Conservation (phyloP, 148 eudicot genomes). For the Fagopyrum homotropicum region DNA sequence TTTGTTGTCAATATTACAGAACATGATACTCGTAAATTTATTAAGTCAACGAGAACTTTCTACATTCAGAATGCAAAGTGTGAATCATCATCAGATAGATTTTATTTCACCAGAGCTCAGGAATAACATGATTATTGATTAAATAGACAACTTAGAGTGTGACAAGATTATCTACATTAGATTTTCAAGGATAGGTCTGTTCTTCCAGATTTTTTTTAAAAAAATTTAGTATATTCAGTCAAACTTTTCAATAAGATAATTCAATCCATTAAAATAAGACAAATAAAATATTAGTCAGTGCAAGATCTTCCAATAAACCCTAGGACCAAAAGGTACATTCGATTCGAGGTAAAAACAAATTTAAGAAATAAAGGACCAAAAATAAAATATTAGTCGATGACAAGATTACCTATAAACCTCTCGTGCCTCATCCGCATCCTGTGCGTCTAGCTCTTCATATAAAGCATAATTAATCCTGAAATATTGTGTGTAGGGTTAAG, state of each 20-base stretch:
- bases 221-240: background rate
- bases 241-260: background rate
- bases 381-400: too few relatives aligned
- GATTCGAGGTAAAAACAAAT: too few relatives aligned
- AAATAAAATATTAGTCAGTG: background rate
- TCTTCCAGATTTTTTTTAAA: too few relatives aligned
- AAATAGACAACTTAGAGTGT: background rate
- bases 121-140: background rate
- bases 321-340: background rate
- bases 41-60: background rate
- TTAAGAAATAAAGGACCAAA: too few relatives aligned
- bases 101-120: background rate
- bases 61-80: background rate
- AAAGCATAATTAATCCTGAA: conserved; percentile 81
- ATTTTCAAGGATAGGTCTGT: too few relatives aligned
- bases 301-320: background rate
- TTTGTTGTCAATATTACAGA: background rate
- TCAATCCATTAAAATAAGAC: background rate
- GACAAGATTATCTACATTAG: too few relatives aligned
- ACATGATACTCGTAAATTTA: background rate
- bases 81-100: background rate
- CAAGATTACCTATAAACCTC: conserved; percentile 27
- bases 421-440: conserved; percentile 58
- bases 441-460: conserved; percentile 19
- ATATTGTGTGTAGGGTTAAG: background rate